Conservation (phyloP, 805 yeast species). For the Yamadazyma philogaea region DNA sequence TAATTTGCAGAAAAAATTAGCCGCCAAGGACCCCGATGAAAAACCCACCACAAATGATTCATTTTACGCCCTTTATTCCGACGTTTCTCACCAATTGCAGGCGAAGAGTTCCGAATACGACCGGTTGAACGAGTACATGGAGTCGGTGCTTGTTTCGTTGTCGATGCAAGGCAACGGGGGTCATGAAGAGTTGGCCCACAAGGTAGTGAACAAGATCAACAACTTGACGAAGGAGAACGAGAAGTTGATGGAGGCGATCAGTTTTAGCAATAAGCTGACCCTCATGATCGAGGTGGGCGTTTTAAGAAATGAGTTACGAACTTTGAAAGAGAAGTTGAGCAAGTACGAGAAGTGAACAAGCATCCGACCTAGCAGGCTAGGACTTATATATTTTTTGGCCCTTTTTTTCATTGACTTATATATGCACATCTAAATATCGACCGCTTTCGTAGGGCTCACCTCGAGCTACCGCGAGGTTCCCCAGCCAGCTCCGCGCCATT, state of each 20-base stretch:
- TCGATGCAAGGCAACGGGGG: conserved; percentile 2
- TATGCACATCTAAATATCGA: too few relatives aligned
- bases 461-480: background rate
- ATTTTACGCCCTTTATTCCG: conserved; percentile 44
- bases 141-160: conserved; percentile 6
- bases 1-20: conserved; percentile 34
- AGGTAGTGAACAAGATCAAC: conserved; percentile 59
- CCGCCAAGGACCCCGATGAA: conserved; percentile 5
- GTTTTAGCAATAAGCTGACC: conserved; percentile 75
- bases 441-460: background rate
- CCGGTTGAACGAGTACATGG: conserved; percentile 2
- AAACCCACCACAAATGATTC: conserved; percentile 1
- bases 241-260: conserved; percentile 63
- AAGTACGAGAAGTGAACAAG: conserved; percentile 42
- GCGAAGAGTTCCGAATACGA: conserved; percentile 43
- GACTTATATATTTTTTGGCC: background rate
- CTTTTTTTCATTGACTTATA: too few relatives aligned
- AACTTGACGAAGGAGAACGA: conserved; percentile 66
- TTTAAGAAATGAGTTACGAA: conserved; percentile 38
- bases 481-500: background rate
- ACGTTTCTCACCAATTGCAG: conserved; percentile 46
- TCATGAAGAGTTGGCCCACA: conserved; percentile 65
- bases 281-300: conserved; percentile 65
- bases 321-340: conserved; percentile 9
- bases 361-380: background rate